A percentile compares a stretch with the other conserved stretches of the same genome.
These are phyloP conservation scores for Echites panduratus DNA, from an alignment of 257 asterid species.

Conservation along the genomic window DNA sequence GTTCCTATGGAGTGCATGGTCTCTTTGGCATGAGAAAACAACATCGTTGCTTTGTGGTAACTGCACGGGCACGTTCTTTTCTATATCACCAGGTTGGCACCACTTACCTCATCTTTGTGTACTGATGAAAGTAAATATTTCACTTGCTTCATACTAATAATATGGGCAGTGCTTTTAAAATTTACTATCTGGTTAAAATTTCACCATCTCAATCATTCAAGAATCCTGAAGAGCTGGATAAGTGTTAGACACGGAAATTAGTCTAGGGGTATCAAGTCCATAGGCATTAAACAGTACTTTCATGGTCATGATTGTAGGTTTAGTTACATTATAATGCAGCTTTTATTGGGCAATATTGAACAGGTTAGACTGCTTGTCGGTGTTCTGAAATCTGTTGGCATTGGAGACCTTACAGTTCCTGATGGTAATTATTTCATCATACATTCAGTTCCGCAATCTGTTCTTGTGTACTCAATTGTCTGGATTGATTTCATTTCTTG, in stretches of 20 bases:
- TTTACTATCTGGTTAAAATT: not conserved
- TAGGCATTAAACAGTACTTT: not conserved
- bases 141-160: not conserved
- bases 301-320: not conserved
- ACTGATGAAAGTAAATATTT: not conserved
- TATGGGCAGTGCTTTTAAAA: not conserved
- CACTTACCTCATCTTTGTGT: not conserved
- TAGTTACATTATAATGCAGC: not conserved
- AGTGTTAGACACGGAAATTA: not conserved
- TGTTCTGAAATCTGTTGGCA: constrained; percentile 77
- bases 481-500: constrained; percentile 5
- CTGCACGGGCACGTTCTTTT: constrained; percentile 88
- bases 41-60: constrained; percentile 73
- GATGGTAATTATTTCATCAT: constrained; percentile 47
- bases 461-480: not conserved
- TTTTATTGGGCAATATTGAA: not conserved
- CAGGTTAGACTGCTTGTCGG: constrained; percentile 97
- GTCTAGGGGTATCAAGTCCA: not conserved
- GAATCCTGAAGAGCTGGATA: not conserved
- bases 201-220: no score
- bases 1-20: constrained; percentile 25
- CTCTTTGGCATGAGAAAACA: constrained; percentile 63
- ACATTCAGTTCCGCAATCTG: not conserved
- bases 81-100: constrained; percentile 84
- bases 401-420: constrained; percentile 51